Conservation (phyloP, 371 early-diverging fungal species). For the Haplosporangium sp. region DNA sequence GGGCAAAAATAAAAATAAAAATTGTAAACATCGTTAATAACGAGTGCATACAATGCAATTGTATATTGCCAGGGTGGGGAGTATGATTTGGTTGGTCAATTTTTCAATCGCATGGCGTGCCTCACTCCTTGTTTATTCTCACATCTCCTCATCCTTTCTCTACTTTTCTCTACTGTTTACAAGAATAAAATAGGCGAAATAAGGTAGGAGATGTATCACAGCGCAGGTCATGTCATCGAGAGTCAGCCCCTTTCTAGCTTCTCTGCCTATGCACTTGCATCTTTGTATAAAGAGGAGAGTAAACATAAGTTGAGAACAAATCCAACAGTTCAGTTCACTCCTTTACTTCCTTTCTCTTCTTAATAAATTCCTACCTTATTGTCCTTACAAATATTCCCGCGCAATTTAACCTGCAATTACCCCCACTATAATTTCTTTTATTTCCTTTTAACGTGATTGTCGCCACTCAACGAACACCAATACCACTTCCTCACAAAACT, state of each 20-base stretch:
- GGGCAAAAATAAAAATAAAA: constrained; percentile 19
- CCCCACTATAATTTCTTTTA: neutral
- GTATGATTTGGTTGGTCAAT: neutral
- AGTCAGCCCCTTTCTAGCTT: constrained; percentile 21
- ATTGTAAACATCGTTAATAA: neutral
- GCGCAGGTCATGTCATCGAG: constrained; percentile 25
- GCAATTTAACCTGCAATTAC: neutral
- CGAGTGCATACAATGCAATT: neutral
- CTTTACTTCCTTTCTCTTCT: constrained; percentile 3
- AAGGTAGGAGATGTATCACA: neutral
- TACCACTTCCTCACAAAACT: neutral
- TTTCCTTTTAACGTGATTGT: constrained; percentile 4
- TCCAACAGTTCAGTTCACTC: constrained; percentile 13
- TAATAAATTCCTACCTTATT: neutral
- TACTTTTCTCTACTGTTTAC: neutral
- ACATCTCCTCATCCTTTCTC: constrained; percentile 1
- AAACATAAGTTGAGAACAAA: neutral
- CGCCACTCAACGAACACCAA: neutral
- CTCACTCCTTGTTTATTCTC: neutral
- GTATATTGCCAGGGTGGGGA: neutral
- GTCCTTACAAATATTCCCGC: neutral
- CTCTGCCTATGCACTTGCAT: constrained; percentile 5
- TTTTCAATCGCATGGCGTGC: constrained; percentile 6
- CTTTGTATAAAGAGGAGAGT: constrained; percentile 19
- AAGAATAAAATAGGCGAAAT: neutral